phyloP scores from a whole-genome alignment of 371 early-diverging fungal species.

The Mucor mucedo region DNA sequence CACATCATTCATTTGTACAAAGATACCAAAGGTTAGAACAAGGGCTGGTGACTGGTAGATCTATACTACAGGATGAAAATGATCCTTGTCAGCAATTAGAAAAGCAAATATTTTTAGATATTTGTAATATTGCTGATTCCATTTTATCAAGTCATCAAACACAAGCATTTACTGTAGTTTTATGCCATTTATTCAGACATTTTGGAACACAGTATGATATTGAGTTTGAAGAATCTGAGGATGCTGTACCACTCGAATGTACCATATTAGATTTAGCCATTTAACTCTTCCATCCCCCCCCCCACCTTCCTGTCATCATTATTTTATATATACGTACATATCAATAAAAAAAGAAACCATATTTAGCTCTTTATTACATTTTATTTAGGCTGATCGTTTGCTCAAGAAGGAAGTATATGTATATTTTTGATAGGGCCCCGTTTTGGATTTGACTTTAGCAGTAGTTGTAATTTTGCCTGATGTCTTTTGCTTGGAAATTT shows the following conservation, averaged over 20 bases:
- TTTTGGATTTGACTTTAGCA: no score
- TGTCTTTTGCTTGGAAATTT: no score
- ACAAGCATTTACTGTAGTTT: slow-evolving; percentile 20
- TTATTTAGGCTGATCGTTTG: no score
- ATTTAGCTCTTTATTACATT: no score
- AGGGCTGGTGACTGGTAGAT: slow-evolving; percentile 12
- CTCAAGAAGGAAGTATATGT: no score
- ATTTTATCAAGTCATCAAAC: slow-evolving; percentile 19
- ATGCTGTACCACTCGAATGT: slow-evolving; percentile 23
- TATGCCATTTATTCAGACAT: slow-evolving; percentile 23
- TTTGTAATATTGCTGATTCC: slow-evolving; percentile 25
- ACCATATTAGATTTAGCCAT: slow-evolving; percentile 18
- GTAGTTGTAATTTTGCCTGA: no score
- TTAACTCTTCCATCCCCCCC: not conserved
- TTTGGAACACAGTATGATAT: slow-evolving; percentile 17
- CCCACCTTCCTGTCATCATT: not conserved
- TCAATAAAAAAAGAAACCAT: no score
- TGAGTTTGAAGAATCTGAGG: slow-evolving; percentile 19
- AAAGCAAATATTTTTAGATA: slow-evolving; percentile 20
- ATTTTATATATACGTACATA: no score
- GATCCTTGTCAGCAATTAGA: slow-evolving; percentile 5
- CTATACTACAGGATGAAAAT: not conserved
- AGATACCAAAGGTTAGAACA: slow-evolving; percentile 15
- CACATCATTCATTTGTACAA: slow-evolving; percentile 20
- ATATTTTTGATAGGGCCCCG: no score